Conservation (phyloP, 257 asterid genomes). For the Linaria vulgaris region DNA sequence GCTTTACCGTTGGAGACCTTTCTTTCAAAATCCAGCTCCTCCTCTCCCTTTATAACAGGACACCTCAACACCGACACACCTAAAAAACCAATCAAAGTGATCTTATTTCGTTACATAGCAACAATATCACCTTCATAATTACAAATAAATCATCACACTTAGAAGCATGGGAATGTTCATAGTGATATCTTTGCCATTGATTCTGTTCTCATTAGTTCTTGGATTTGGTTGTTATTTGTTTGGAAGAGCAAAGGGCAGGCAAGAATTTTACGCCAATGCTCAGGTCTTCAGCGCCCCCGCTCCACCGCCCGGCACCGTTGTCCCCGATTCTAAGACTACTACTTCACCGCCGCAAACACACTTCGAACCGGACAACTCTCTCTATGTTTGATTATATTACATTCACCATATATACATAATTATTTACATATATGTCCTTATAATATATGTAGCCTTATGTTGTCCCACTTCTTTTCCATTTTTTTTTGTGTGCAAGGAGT, state of each 20-base stretch:
- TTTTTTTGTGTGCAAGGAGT: too few species aligned
- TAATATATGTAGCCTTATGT: too few species aligned
- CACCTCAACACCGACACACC: too few species aligned
- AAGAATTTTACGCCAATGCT: constrained; percentile 57
- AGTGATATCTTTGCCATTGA: constrained; percentile 75
- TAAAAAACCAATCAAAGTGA: too few species aligned
- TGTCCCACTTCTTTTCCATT: too few species aligned
- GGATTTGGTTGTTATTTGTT: constrained; percentile 83
- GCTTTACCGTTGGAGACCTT: constrained; percentile 41
- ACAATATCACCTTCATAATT: too few species aligned
- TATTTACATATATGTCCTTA: too few species aligned
- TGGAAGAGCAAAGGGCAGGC: constrained; percentile 83
- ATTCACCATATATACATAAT: too few species aligned
- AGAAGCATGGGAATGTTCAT: constrained; percentile 91
- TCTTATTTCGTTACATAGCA: too few species aligned
- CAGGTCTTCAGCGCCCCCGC: constrained; percentile 77
- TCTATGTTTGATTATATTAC: constrained; percentile 35
- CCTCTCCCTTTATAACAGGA: background rate
- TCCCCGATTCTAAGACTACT: constrained; percentile 13
- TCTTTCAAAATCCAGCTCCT: too few species aligned
- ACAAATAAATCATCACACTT: too few species aligned
- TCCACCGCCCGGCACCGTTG: constrained; percentile 60
- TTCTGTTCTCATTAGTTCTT: constrained; percentile 58
- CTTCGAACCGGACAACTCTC: constrained; percentile 40
- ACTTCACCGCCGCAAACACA: constrained; percentile 33